Conservation (phyloP, 805 yeast species). For the Kluyveromyces nonfermentans region DNA sequence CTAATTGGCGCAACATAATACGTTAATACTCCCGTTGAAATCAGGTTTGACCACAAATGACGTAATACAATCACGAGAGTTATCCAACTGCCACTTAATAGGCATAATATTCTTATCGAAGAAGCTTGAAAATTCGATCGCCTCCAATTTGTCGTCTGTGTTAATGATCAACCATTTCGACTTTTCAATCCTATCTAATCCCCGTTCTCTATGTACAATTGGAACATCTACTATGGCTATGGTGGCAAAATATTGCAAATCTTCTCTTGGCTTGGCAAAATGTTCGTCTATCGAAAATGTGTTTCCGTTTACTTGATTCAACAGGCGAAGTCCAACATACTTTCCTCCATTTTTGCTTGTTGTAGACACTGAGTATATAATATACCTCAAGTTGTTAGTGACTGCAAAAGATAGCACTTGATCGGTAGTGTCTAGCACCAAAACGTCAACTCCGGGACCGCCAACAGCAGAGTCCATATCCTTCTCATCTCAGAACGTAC, state of each 20-base stretch:
- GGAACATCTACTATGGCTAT: slow-evolving; percentile 2
- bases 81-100: slow-evolving; percentile 9
- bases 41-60: slow-evolving; percentile 9
- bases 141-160: slow-evolving; percentile 12
- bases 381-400: neutral
- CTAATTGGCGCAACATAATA: slow-evolving; percentile 13
- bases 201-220: neutral
- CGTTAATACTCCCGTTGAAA: slow-evolving; percentile 7
- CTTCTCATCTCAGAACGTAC: too few relatives aligned
- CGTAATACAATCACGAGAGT: slow-evolving; percentile 7
- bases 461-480: too few relatives aligned
- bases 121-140: slow-evolving; percentile 9
- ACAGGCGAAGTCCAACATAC: neutral
- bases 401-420: neutral
- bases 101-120: neutral
- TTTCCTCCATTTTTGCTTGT: neutral
- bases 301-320: neutral
- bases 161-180: slow-evolving; percentile 7
- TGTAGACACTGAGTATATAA: neutral
- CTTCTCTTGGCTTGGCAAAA: neutral
- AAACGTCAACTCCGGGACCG: too few relatives aligned
- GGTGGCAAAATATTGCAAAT: neutral
- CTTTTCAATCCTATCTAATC: neutral
- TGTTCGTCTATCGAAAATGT: neutral
- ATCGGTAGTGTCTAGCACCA: neutral